These are phyloP conservation scores for Lactarius sanguifluus DNA, from an alignment of 768 basidiomycete species.

Conservation along the genomic window DNA sequence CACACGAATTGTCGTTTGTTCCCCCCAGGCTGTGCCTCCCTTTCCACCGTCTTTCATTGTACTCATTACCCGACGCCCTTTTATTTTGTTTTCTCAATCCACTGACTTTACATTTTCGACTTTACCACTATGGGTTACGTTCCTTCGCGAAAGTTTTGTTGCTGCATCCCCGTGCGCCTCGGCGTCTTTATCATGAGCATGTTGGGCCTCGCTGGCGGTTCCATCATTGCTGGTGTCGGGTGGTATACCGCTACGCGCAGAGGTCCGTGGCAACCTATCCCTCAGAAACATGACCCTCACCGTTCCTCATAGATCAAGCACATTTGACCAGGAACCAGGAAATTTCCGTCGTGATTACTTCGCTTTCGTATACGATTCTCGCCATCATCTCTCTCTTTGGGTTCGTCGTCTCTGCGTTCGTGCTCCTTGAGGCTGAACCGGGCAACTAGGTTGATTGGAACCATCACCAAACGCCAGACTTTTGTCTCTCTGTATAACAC, in stretches of 20 bases:
- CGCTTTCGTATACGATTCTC: slow-evolving; percentile 21
- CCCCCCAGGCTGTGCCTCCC: slow-evolving; percentile 28
- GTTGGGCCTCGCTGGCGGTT: slow-evolving; percentile 44
- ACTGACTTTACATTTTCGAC: background rate
- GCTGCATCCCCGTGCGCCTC: slow-evolving; percentile 63
- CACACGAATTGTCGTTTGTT: background rate
- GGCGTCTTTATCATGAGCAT: slow-evolving; percentile 59
- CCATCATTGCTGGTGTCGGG: slow-evolving; percentile 44
- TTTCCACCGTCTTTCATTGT: background rate
- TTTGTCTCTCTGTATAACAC: slow-evolving; percentile 48
- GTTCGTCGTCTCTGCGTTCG: slow-evolving; percentile 12
- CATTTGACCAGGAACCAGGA: slow-evolving; percentile 24
- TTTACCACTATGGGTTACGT: slow-evolving; percentile 45
- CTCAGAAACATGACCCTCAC: slow-evolving; percentile 6
- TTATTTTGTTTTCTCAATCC: background rate
- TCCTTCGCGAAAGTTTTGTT: slow-evolving; percentile 59
- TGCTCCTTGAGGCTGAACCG: background rate
- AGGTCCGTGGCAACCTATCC: slow-evolving; percentile 38
- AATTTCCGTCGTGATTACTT: slow-evolving; percentile 17
- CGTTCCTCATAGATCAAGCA: slow-evolving; percentile 5
- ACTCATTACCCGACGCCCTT: slow-evolving; percentile 9
- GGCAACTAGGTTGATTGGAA: slow-evolving; percentile 43
- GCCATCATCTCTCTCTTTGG: slow-evolving; percentile 24
- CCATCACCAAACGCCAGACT: slow-evolving; percentile 42
- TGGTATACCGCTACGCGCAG: slow-evolving; percentile 49